A percentile compares a stretch with the other conserved stretches of the same genome.
These are phyloP conservation scores for Diaporthe citrichinensis DNA, from an alignment of 2,329 filamentous ascomycete species.

Conservation along the genomic window DNA sequence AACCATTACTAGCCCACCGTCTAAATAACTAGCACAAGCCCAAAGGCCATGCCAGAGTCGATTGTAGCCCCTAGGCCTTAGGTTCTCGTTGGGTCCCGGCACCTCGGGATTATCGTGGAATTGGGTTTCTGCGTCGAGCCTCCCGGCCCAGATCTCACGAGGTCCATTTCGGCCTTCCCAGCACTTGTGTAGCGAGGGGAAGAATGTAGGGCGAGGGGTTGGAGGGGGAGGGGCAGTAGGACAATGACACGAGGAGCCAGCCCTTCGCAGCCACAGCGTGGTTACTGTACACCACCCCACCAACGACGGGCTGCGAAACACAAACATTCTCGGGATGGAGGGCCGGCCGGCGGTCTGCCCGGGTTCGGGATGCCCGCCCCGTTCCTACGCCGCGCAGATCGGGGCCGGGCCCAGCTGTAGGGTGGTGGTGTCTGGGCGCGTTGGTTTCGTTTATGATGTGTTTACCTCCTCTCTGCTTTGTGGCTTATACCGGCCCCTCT, in stretches of 20 bases:
- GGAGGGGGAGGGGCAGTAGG: neutral
- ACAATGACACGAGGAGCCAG: slow-evolving; percentile 1
- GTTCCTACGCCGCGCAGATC: slow-evolving; percentile 7
- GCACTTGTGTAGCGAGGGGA: neutral
- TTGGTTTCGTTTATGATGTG: neutral
- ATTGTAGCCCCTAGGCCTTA: neutral
- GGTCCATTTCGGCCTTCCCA: neutral
- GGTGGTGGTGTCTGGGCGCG: neutral
- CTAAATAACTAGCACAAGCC: neutral
- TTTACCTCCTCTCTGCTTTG: neutral
- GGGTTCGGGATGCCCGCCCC: slow-evolving; percentile 14
- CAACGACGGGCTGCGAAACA: slow-evolving; percentile 20
- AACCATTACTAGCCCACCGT: neutral
- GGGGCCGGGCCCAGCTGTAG: slow-evolving; percentile 1
- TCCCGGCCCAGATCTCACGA: slow-evolving; percentile 8
- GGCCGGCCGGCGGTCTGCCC: slow-evolving; percentile 35
- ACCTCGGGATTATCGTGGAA: slow-evolving; percentile 14
- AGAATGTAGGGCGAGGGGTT: neutral
- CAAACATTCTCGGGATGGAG: slow-evolving; percentile 19
- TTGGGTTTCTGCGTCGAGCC: slow-evolving; percentile 7
- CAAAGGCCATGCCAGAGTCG: neutral
- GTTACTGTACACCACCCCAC: neutral
- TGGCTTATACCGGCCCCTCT: neutral
- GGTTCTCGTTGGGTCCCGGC: slow-evolving; percentile 12
- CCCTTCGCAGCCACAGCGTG: neutral